Conservation (phyloP, 106 monocot species). For the Phalaenopsis aphrodite region DNA sequence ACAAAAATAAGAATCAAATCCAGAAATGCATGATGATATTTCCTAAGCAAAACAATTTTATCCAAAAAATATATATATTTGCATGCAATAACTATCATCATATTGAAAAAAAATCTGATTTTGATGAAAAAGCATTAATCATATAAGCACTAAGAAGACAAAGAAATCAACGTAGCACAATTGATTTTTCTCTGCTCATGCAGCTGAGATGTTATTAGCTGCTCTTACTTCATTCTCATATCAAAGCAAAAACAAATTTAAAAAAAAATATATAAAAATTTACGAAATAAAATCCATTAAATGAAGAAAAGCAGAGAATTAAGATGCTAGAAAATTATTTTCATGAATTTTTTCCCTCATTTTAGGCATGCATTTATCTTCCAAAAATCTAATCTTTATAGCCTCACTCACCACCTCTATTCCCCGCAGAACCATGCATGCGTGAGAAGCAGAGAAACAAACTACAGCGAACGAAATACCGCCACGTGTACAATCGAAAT, state of each 20-base stretch:
- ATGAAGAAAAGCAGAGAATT: background rate
- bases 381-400: background rate
- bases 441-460: background rate
- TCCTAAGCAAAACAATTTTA: too few relatives aligned
- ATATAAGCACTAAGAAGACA: background rate
- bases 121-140: background rate
- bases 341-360: background rate
- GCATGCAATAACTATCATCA: too few relatives aligned
- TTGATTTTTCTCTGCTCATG: background rate
- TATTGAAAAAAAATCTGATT: too few relatives aligned
- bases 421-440: constrained; percentile 2
- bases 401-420: background rate
- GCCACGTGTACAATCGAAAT: background rate
- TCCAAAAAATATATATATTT: too few relatives aligned
- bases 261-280: background rate
- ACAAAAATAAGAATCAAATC: too few relatives aligned
- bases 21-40: too few relatives aligned
- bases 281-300: background rate
- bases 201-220: background rate
- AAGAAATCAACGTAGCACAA: background rate
- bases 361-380: background rate
- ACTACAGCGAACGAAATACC: background rate
- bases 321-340: background rate
- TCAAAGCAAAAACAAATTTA: background rate
- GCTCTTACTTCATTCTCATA: background rate